Conservation (phyloP, 2,329 filamentous ascomycete genomes). For the Diaporthe citrichinensis region DNA sequence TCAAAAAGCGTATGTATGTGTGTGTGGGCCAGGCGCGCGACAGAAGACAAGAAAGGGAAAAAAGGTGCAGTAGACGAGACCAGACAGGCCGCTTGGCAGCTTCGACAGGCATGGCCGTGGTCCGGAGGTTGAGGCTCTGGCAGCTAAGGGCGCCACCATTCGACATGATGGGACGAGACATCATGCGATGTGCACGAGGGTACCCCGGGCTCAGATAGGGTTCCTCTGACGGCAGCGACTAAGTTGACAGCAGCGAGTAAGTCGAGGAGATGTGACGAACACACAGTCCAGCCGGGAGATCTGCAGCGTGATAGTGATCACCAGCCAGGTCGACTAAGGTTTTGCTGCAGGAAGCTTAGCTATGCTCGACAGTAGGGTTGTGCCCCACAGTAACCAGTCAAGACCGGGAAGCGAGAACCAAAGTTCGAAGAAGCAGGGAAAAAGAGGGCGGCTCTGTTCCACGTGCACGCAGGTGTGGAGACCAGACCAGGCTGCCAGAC, state of each 20-base stretch:
- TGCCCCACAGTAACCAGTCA: background rate
- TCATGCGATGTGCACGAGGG: slow-evolving; percentile 26
- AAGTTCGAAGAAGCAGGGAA: background rate
- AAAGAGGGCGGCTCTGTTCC: background rate
- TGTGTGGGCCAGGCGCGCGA: slow-evolving; percentile 9
- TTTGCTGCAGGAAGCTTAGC: slow-evolving; percentile 21
- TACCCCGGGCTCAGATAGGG: slow-evolving; percentile 1
- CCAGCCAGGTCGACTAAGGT: slow-evolving; percentile 8
- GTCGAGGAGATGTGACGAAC: slow-evolving; percentile 23
- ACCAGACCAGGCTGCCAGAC: background rate
- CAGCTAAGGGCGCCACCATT: slow-evolving; percentile 25
- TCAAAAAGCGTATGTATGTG: too few relatives aligned
- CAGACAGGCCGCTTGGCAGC: slow-evolving; percentile 15
- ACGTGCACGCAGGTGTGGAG: background rate
- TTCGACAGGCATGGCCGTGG: slow-evolving; percentile 5
- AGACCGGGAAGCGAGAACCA: background rate
- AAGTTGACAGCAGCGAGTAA: slow-evolving; percentile 4
- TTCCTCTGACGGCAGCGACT: slow-evolving; percentile 14
- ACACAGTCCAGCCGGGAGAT: slow-evolving; percentile 2
- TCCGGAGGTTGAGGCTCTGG: slow-evolving; percentile 17
- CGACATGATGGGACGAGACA: slow-evolving; percentile 21
- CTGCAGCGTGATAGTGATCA: slow-evolving; percentile 26
- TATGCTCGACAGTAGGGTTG: slow-evolving; percentile 19
- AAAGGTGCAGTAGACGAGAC: background rate
- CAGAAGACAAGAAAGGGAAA: slow-evolving; percentile 6